Percentiles rank a stretch among this genome's conserved stretches.
phyloP scores from a whole-genome alignment of 352 stramenopile species.

The Phytophthora fragariaefolia region DNA sequence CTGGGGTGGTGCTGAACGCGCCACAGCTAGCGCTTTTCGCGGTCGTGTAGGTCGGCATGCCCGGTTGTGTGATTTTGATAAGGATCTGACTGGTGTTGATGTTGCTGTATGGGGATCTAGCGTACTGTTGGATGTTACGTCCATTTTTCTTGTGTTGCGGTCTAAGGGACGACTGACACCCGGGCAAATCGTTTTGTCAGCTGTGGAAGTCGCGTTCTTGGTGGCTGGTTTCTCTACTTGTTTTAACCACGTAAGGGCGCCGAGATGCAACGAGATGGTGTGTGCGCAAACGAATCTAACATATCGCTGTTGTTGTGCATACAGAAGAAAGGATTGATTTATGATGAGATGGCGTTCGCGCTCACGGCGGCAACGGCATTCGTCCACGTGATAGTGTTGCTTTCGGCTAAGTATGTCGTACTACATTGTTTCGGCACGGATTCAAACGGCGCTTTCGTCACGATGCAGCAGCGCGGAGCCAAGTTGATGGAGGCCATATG shows the following conservation, averaged over 20 bases:
- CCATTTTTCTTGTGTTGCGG: slow-evolving; percentile 21
- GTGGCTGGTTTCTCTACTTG: slow-evolving; percentile 45
- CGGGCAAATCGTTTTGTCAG: slow-evolving; percentile 29
- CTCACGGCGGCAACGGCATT: slow-evolving; percentile 39
- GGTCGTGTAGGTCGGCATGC: slow-evolving; percentile 22
- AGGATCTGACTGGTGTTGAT: background rate
- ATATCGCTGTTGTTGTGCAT: background rate
- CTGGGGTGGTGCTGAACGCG: slow-evolving; percentile 4
- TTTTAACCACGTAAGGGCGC: slow-evolving; percentile 26
- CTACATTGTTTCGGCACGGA: slow-evolving; percentile 26
- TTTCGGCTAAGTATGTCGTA: slow-evolving; percentile 34
- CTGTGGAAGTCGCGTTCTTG: slow-evolving; percentile 36
- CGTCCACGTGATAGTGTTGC: slow-evolving; percentile 45
- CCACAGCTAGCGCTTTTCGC: slow-evolving; percentile 24
- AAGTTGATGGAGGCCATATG: slow-evolving; percentile 33
- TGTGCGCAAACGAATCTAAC: slow-evolving; percentile 7
- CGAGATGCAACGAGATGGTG: background rate
- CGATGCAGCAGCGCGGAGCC: slow-evolving; percentile 17
- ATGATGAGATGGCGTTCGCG: slow-evolving; percentile 41
- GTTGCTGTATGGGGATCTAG: slow-evolving; percentile 5
- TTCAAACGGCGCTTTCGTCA: slow-evolving; percentile 21
- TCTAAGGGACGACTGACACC: slow-evolving; percentile 19
- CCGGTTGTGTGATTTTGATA: background rate
- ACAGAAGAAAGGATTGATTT: slow-evolving; percentile 40
- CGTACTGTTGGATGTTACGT: slow-evolving; percentile 35